These are phyloP conservation scores for Stentor coeruleus DNA, from an alignment of 73 alveolate genomes.

Conservation along the genomic window DNA sequence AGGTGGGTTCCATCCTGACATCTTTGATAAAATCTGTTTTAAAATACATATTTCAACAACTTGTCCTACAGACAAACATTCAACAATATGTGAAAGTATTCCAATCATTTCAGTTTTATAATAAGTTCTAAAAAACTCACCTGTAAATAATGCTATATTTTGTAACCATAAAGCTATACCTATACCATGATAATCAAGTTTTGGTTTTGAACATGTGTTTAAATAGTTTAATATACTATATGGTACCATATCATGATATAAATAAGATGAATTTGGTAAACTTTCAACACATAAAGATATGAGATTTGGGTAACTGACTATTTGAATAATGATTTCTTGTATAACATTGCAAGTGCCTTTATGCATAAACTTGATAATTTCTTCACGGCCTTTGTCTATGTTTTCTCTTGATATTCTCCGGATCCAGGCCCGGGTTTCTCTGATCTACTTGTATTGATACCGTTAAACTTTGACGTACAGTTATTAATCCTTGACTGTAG, in stretches of 20 bases:
- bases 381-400: neutral
- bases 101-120: conserved; percentile 45
- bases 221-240: conserved; percentile 38
- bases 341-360: neutral
- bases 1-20: conserved; percentile 63
- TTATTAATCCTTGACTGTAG: neutral
- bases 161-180: conserved; percentile 41
- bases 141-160: conserved; percentile 48
- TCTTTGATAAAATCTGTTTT: conserved; percentile 43
- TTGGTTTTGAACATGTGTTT: conserved; percentile 24
- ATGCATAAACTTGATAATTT: neutral
- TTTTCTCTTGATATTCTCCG: conserved; percentile 19
- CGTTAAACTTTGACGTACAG: conserved; percentile 8
- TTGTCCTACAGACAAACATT: conserved; percentile 29
- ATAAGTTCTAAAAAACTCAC: conserved; percentile 43
- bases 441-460: conserved; percentile 24
- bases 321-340: conserved; percentile 29
- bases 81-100: conserved; percentile 35
- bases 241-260: conserved; percentile 42
- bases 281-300: conserved; percentile 41
- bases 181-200: conserved; percentile 35
- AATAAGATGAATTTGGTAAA: conserved; percentile 26
- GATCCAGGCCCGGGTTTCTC: conserved; percentile 27
- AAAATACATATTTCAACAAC: conserved; percentile 36
- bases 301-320: conserved; percentile 40